Evolutionary conservation across 768 basidiomycete genomes (phyloP).

Genomic region (Leccinum aurantiacum): DNA sequence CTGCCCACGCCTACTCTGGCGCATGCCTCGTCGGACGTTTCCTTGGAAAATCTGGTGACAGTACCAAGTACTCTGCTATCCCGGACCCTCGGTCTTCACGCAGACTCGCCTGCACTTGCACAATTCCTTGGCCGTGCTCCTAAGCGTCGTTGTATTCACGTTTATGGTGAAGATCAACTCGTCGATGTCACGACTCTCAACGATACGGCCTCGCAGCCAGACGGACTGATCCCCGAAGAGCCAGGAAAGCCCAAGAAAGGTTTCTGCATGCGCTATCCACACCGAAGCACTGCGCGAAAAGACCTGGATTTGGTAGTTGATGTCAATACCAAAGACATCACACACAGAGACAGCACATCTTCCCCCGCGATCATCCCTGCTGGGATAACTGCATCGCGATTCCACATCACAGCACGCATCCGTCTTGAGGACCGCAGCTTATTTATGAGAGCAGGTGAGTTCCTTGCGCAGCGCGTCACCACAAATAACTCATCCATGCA

Average conservation of each 20-base stretch:
- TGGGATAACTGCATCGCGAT: slow-evolving; percentile 35
- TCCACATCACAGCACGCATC: slow-evolving; percentile 47
- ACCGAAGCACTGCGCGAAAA: slow-evolving; percentile 42
- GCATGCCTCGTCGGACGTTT: neutral
- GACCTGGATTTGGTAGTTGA: slow-evolving; percentile 34
- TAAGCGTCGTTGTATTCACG: slow-evolving; percentile 42
- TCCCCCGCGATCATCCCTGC: slow-evolving; percentile 9
- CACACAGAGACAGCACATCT: neutral
- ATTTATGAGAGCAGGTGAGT: slow-evolving; percentile 41
- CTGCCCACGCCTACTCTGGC: slow-evolving; percentile 13
- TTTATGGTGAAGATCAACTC: slow-evolving; percentile 32
- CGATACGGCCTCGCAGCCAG: neutral
- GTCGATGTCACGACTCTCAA: slow-evolving; percentile 35
- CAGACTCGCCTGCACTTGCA: slow-evolving; percentile 51
- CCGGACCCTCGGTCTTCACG: slow-evolving; percentile 49
- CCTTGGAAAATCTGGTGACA: slow-evolving; percentile 8
- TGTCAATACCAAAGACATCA: neutral
- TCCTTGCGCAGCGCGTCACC: neutral
- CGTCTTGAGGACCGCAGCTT: slow-evolving; percentile 45
- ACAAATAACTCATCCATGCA: slow-evolving; percentile 21
- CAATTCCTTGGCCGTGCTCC: slow-evolving; percentile 48
- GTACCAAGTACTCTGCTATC: slow-evolving; percentile 41
- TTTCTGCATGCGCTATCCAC: slow-evolving; percentile 42
- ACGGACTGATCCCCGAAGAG: neutral
- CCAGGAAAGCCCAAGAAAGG: slow-evolving; percentile 4